These are phyloP conservation scores for Mycosphaerella sp. DNA, from an alignment of 2,329 filamentous ascomycete genomes.

Conservation along the genomic window DNA sequence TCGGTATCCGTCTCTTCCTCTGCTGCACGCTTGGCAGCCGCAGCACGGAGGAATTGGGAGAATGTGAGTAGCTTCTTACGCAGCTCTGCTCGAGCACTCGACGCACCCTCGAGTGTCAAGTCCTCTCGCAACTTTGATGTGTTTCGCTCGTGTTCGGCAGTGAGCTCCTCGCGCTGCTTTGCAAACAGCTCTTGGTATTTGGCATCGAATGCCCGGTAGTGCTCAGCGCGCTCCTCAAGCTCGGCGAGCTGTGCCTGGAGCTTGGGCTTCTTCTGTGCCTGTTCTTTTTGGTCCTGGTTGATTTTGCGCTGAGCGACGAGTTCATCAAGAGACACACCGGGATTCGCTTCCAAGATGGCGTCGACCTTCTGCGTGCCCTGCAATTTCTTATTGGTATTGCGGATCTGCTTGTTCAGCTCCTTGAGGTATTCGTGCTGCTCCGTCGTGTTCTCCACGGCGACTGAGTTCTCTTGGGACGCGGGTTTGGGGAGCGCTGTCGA, in stretches of 20 bases:
- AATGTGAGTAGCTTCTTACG: conserved; percentile 61
- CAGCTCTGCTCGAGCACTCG: conserved; percentile 44
- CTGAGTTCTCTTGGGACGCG: conserved; percentile 23
- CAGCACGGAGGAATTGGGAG: conserved; percentile 73
- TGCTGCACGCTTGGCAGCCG: conserved; percentile 64
- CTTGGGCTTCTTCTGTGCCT: conserved; percentile 68
- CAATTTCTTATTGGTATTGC: conserved; percentile 93
- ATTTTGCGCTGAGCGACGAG: conserved; percentile 65
- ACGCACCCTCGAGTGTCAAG: conserved; percentile 49
- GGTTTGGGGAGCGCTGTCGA: conserved; percentile 19
- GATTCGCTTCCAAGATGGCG: conserved; percentile 60
- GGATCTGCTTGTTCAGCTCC: conserved; percentile 89
- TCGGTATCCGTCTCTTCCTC: conserved; percentile 62
- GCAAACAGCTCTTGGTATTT: conserved; percentile 60
- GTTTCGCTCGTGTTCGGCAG: conserved; percentile 51
- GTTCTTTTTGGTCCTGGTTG: conserved; percentile 72
- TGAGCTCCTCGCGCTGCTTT: conserved; percentile 51
- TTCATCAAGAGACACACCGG: conserved; percentile 64
- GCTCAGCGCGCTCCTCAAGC: conserved; percentile 65
- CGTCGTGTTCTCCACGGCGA: conserved; percentile 45
- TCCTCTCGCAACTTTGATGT: conserved; percentile 50
- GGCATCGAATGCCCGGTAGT: conserved; percentile 68
- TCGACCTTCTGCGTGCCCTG: conserved; percentile 68
- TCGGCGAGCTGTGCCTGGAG: conserved; percentile 63
- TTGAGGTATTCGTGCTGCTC: conserved; percentile 74